These are phyloP conservation scores for Aspergillus transmontanensis DNA, from an alignment of 2,329 filamentous ascomycete species.

Conservation along the genomic window DNA sequence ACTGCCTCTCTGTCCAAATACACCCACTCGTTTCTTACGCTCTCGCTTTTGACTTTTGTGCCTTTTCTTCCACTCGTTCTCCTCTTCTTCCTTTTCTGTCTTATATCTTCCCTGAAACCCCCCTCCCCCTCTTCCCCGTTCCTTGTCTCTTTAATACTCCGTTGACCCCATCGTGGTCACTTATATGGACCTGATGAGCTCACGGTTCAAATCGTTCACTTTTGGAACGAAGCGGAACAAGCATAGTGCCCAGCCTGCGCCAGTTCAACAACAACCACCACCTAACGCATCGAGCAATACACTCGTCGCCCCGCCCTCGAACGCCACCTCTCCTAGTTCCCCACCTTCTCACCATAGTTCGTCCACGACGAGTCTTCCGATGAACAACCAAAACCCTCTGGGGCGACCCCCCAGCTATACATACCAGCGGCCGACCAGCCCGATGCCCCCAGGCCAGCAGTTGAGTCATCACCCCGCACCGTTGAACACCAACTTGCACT, in stretches of 20 bases:
- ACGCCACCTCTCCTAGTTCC: slow-evolving; percentile 35
- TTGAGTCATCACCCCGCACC: slow-evolving; percentile 51
- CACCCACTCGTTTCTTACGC: neutral
- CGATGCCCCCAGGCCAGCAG: slow-evolving; percentile 51
- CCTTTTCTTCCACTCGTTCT: slow-evolving; percentile 5
- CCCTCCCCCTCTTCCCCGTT: slow-evolving; percentile 13
- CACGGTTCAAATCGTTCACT: slow-evolving; percentile 53
- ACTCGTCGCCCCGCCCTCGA: slow-evolving; percentile 39
- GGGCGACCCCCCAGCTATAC: slow-evolving; percentile 67
- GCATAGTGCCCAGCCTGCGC: slow-evolving; percentile 46
- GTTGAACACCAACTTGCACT: slow-evolving; percentile 58
- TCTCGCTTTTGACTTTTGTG: slow-evolving; percentile 7
- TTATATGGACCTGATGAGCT: slow-evolving; percentile 54
- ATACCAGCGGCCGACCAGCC: slow-evolving; percentile 57
- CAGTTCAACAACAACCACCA: slow-evolving; percentile 27
- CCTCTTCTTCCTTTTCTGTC: neutral
- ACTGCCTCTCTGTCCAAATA: neutral
- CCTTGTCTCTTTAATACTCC: slow-evolving; percentile 12
- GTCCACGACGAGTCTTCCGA: slow-evolving; percentile 55
- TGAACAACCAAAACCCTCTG: slow-evolving; percentile 58
- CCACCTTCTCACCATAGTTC: slow-evolving; percentile 45
- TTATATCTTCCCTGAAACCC: slow-evolving; percentile 15
- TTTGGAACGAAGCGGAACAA: slow-evolving; percentile 54
- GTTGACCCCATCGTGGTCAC: slow-evolving; percentile 24
- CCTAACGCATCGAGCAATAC: slow-evolving; percentile 33